These are phyloP conservation scores for Desmodesmus armatus DNA, from an alignment of 139 green algal species.

Conservation along the genomic window DNA sequence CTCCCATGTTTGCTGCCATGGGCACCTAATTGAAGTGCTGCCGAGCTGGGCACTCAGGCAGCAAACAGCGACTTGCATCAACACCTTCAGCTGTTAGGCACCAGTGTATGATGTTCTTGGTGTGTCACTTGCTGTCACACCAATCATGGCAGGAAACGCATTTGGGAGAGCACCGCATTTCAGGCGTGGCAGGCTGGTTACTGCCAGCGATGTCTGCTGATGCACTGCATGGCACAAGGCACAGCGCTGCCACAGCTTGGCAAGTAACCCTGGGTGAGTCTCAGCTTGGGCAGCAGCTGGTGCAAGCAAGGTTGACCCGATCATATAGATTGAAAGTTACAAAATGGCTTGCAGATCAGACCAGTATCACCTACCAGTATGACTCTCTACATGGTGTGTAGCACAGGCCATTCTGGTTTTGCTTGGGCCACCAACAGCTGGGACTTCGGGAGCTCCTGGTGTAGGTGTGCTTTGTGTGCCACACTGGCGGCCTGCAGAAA, in stretches of 20 bases:
- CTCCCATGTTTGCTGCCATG: too few species aligned
- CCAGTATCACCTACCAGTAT: background rate
- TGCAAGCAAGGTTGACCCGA: background rate
- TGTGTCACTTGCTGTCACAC: too few species aligned
- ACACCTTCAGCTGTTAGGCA: too few species aligned
- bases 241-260: background rate
- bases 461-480: background rate
- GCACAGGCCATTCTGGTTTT: background rate
- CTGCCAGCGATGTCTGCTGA: background rate
- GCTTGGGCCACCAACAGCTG: background rate
- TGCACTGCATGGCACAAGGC: background rate
- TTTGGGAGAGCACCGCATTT: background rate
- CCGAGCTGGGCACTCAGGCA: too few species aligned
- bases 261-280: too few species aligned
- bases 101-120: too few species aligned
- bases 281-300: background rate
- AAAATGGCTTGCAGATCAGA: too few species aligned
- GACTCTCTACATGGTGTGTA: background rate
- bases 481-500: background rate
- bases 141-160: too few species aligned
- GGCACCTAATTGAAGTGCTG: too few species aligned
- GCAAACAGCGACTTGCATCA: too few species aligned
- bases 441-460: background rate
- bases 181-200: background rate
- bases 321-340: background rate